Conservation (phyloP, 345 rosid species). For the Reutealis trisperma region DNA sequence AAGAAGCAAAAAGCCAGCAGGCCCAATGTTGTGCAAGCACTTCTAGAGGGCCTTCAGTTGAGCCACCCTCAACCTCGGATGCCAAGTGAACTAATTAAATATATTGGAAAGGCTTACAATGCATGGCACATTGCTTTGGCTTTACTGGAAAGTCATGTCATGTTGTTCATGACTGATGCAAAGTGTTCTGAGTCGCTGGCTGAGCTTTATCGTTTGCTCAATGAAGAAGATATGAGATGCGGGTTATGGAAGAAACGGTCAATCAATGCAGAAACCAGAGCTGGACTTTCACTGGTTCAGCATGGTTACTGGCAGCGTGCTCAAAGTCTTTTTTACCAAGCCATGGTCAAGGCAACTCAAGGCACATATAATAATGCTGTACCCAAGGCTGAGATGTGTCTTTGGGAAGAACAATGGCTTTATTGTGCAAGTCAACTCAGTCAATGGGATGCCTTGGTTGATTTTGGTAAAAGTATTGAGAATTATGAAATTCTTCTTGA, state of each 20-base stretch:
- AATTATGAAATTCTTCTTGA: slow-evolving; percentile 95
- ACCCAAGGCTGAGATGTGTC: slow-evolving; percentile 99
- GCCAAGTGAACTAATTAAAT: slow-evolving; percentile 98
- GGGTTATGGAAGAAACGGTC: slow-evolving; percentile 98
- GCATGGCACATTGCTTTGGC: slow-evolving; percentile 98
- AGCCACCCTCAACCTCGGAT: slow-evolving; percentile 99
- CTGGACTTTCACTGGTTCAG: slow-evolving; percentile 96
- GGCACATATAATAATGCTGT: slow-evolving; percentile 95
- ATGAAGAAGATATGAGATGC: slow-evolving; percentile 99
- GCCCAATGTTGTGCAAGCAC: slow-evolving; percentile 99
- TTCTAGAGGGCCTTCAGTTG: slow-evolving; percentile 93
- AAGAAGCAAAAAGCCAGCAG: slow-evolving; percentile 93
- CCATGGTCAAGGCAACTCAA: slow-evolving; percentile 99
- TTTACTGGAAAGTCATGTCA: slow-evolving; percentile 92
- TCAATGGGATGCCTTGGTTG: slow-evolving; percentile 98
- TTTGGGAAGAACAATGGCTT: slow-evolving; percentile 99
- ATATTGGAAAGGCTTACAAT: slow-evolving; percentile 93
- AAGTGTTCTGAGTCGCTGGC: slow-evolving; percentile 95
- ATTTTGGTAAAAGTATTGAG: slow-evolving; percentile 89
- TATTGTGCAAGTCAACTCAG: slow-evolving; percentile 91
- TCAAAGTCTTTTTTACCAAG: slow-evolving; percentile 91
- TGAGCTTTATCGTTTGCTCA: slow-evolving; percentile 89
- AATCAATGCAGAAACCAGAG: slow-evolving; percentile 89
- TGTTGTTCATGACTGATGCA: slow-evolving; percentile 82
- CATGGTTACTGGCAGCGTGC: slow-evolving; percentile 99